Evolutionary conservation across 192 early-diverging fungal species (phyloP), one percentile per base, ranked within the genome.

Genomic region (Entomortierella chlamydospora): DNA sequence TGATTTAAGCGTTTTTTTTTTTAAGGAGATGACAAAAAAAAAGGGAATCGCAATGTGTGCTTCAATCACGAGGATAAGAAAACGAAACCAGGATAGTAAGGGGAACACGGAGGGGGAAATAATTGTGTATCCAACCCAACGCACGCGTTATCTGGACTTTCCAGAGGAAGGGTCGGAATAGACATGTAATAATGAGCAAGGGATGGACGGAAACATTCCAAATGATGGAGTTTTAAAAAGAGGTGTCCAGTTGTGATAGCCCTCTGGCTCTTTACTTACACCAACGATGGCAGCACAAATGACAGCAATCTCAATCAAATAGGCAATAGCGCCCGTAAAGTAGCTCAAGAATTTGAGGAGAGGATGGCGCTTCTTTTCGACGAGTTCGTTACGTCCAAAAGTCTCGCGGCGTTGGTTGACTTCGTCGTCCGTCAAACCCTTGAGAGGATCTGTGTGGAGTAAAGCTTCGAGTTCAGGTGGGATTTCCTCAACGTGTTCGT

Each of bases 231-330:
- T n/a, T n/a, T n/a, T n/a, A n/a, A n/a, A n/a, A n/a, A n/a, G n/a
- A n/a, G n/a, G n/a, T n/a, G n/a, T n/a, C n/a, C n/a, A n/a, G n/a
- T n/a, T n/a, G n/a, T n/a, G n/a, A n/a, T n/a, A n/a, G n/a, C n/a
- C n/a, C n/a, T n/a, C n/a, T n/a, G n/a, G n/a, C n/a, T n/a, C n/a
- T n/a, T n/a, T 17, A 76, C 73, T 77, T 77, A 77, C 90, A 68
- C 88, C 85, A 23, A 92, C 90, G 5, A 92, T 83, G 43, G 83
- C 92, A 25, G 92, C 84, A 43, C 94, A 85, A 57, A 96, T 92
- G 68, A 86, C 88, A 22, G 95, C 92, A 63, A 96, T 89, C 83
- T 97, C 95, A 62, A 97, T 93, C 53, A 97, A 86, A 81, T 91
- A 94, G 23, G 95, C 89, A 64, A 96, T 94, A 54, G 95, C 86